A percentile compares a stretch with the other conserved stretches of the same genome.
Evolutionary conservation across 805 yeast genomes (phyloP).

Genomic region (Wickerhamiella galacta): DNA sequence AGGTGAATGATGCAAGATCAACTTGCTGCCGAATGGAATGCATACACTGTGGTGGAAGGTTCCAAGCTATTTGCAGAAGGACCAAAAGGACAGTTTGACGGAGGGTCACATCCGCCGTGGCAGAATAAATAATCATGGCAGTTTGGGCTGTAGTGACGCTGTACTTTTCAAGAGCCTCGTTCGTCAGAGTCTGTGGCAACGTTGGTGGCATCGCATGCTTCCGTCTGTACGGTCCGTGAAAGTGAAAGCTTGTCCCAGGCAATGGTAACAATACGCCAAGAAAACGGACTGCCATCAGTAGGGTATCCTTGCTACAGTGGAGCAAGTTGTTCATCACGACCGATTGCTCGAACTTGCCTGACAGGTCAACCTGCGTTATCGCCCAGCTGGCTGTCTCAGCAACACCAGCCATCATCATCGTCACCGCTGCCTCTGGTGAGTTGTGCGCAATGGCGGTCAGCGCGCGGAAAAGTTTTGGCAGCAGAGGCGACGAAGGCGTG

Average conservation of each 20-base stretch:
- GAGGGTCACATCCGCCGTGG: constrained; percentile 8
- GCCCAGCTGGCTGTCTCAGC: constrained; percentile 8
- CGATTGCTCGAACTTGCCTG: constrained; percentile 1
- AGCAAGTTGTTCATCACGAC: constrained; percentile 7
- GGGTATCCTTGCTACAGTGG: constrained; percentile 9
- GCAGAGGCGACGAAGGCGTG: constrained; percentile 8
- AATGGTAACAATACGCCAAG: constrained; percentile 9
- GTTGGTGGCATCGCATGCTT: no score
- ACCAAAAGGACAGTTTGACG: constrained; percentile 10
- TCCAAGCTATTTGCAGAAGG: constrained; percentile 13
- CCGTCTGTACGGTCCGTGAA: constrained; percentile 10
- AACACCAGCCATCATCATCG: constrained; percentile 2
- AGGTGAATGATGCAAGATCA: constrained; percentile 7
- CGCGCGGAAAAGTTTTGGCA: constrained; percentile 9
- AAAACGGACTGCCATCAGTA: constrained; percentile 9
- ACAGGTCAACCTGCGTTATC: constrained; percentile 4
- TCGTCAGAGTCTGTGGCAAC: background rate
- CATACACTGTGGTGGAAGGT: constrained; percentile 2
- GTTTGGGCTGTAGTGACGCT: constrained; percentile 5
- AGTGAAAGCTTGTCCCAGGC: constrained; percentile 6
- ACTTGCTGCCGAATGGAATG: constrained; percentile 1
- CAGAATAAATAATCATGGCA: constrained; percentile 8
- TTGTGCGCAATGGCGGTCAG: constrained; percentile 6
- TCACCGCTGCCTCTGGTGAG: constrained; percentile 6
- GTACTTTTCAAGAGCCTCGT: constrained; percentile 2